Base-by-base conservation (phyloP, 2,329 filamentous ascomycete species). In the Fusarium nurragi region DNA sequence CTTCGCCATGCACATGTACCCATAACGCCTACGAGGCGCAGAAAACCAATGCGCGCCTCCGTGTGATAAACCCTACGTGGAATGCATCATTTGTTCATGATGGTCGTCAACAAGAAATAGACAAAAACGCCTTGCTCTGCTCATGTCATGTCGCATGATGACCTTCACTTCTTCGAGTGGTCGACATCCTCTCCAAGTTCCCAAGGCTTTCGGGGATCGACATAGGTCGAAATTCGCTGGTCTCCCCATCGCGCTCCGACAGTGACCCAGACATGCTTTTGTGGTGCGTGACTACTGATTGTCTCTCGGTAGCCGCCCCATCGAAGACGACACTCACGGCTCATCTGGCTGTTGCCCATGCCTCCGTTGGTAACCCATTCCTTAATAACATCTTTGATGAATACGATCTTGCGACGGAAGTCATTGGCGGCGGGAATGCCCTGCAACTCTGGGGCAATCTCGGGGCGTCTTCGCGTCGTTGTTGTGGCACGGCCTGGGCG, bases 361-460 rank as follows among this genome's bases (percentile, higher is more conserved):
- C 91, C 91, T 4, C 87, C 88, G 68, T 90, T 89, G 53, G 74
- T 71, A 13, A 88, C 85, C 91, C 91, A 94, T 74, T 92, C 89
- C 64, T 84, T 84, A 12, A 93, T 83, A 16, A 92, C 84, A 48
- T 83, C 78, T 66, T 84, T 83, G 70, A 94, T 86, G 73, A 94
- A 94, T 58, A 88, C 84, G 55, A 94, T 84, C 80, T 94, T 94
- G 69, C 82, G 83, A 30, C 88, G 86, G 73, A 94, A 86, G 65
- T 89, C 86, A 74, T 94, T 94, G 37, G 89, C 88, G 19, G 85
- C 83, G 0, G 91, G 89, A 54, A 92, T 86, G 54, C 84, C 81
- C 74, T 88, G 86, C 14, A 88, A 77, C 71, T 86, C 84, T 0
- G 84, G 80, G 43, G 84, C 81, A 65, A 90, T 89, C 63, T 88